Evolutionary conservation across 2,329 filamentous ascomycete genomes (phyloP), one percentile per base, ranked within the genome.

Genomic region (Albophoma yamanashiensis): DNA sequence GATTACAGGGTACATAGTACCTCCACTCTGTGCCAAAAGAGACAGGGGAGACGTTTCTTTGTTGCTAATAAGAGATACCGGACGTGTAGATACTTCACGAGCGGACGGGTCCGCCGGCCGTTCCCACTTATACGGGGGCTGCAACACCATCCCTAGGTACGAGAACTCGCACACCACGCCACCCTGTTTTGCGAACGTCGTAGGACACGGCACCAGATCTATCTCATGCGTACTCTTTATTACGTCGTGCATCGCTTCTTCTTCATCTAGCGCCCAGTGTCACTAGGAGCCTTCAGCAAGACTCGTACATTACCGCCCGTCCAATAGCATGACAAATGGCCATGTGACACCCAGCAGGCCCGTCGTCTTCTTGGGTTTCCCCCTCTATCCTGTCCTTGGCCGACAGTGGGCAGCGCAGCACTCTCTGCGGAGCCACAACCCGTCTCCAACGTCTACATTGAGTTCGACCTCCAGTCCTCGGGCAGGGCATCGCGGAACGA

Each of bases 401-500:
- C 50, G n/a, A n/a, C 12, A 22, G 25, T 14, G 14, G 9, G 27
- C 4, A 52, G 8, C 47, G 17, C 47, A 12, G 27, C 47, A 4
- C 27, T 38, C 60, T 34, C 36, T 55, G 22, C 27, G 14, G 12
- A 9, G 17, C 55, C 12, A 43, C 38, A 38, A 15, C 17, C 12
- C 15, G 12, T 42, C 53, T 14, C 27, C 56, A 12, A 12, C 14
- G 40, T 60, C 45, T 58, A 62, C 27, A 57, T 52, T 31, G 59
- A 42, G 47, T 60, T 55, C 27, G 38, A 59, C 22, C 65, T 63
- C 64, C 67, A 64, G 27, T 59, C 62, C 57, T 62, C 62, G 25
- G 62, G 64, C 45, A 64, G 34, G 42, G 62, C 67, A 31, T 73
- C 71, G 58, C 68, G 73, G 59, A 78, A 81, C n/a, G 69, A 74